Conservation (phyloP, 176 grass and related monocot genomes). For the Oryza meyeriana region DNA sequence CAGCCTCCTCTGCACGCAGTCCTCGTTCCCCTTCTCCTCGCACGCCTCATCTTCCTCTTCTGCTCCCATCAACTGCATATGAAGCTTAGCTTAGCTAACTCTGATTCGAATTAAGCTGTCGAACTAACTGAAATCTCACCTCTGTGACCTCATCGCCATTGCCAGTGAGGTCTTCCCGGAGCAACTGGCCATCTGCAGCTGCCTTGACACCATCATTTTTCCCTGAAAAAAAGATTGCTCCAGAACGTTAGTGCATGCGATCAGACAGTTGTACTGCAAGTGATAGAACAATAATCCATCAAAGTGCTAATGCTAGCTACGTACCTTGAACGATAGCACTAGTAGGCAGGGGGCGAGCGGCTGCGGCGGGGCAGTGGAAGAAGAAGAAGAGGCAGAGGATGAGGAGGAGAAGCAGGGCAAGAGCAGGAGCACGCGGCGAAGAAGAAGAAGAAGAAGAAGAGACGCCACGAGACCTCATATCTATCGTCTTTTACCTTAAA, state of each 20-base stretch:
- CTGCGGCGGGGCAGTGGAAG: neutral
- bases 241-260: neutral
- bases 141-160: neutral
- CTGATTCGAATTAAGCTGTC: too few species aligned
- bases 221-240: neutral
- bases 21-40: neutral
- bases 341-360: neutral
- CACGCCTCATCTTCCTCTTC: neutral
- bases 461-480: neutral
- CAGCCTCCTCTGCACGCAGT: conserved; percentile 52
- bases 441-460: neutral
- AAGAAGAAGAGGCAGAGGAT: neutral
- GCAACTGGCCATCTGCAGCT: neutral
- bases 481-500: neutral
- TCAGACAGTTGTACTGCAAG: too few species aligned
- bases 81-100: too few species aligned
- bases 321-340: neutral
- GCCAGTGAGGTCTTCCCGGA: neutral
- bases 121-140: neutral
- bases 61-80: neutral
- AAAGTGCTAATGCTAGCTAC: neutral
- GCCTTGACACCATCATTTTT: neutral
- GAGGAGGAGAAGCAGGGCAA: conserved; percentile 29
- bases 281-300: too few species aligned
- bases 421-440: neutral